Conservation (phyloP, 192 early-diverging fungal genomes). For the Backusella tuberculispora region DNA sequence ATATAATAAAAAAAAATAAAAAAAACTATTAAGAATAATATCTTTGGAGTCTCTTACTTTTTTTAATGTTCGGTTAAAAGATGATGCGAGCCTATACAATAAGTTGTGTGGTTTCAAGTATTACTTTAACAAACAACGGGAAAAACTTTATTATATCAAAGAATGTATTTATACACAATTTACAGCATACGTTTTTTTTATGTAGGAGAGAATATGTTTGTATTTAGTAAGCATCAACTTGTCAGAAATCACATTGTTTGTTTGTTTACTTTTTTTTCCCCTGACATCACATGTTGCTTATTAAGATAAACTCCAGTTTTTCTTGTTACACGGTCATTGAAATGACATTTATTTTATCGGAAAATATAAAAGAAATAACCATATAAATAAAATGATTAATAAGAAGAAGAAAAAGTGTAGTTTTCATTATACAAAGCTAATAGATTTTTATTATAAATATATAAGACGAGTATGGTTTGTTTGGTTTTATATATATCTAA, state of each 20-base stretch:
- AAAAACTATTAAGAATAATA: neutral
- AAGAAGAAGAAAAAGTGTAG: neutral
- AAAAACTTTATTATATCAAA: neutral
- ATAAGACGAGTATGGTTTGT: no score
- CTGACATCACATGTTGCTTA: neutral
- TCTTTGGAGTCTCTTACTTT: neutral
- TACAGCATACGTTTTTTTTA: neutral
- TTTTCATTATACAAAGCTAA: no score
- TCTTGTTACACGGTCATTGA: neutral
- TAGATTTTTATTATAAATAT: no score
- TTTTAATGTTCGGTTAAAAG: neutral
- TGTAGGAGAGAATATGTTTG: neutral
- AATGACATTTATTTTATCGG: neutral
- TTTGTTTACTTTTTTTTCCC: neutral
- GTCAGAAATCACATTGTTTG: conserved; percentile 9
- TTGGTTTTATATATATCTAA: no score
- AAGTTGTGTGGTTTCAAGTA: neutral
- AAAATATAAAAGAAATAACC: neutral
- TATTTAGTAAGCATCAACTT: neutral
- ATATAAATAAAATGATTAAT: neutral
- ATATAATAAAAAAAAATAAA: no score
- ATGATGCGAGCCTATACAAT: neutral
- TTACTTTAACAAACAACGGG: neutral
- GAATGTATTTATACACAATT: neutral
- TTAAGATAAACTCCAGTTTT: no score